Conservation (phyloP, 345 rosid species). For the Euphorbia pulcherrima region DNA sequence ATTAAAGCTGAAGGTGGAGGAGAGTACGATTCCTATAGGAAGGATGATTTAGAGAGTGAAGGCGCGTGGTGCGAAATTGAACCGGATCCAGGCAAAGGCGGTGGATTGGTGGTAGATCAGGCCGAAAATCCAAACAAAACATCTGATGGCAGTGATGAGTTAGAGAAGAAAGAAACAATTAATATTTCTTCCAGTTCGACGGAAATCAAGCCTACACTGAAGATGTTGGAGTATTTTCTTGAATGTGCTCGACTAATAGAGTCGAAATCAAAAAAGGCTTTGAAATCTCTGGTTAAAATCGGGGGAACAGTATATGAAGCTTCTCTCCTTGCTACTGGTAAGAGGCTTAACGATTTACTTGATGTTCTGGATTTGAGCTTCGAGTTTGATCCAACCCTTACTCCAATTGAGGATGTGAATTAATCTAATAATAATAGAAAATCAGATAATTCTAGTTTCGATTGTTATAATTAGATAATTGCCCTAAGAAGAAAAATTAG, state of each 20-base stretch:
- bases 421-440: too few relatives aligned
- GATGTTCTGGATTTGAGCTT: slow-evolving; percentile 63
- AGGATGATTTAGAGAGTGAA: too few relatives aligned
- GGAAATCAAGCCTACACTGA: slow-evolving; percentile 45
- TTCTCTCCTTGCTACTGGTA: slow-evolving; percentile 67
- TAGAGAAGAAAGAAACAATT: slow-evolving; percentile 21
- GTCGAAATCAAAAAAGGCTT: slow-evolving; percentile 49
- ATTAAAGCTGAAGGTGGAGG: too few relatives aligned
- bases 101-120: too few relatives aligned
- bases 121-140: too few relatives aligned
- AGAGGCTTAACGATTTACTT: slow-evolving; percentile 75
- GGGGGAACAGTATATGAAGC: slow-evolving; percentile 45
- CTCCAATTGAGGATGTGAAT: slow-evolving; percentile 50
- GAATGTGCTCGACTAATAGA: slow-evolving; percentile 64
- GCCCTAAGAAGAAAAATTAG: too few relatives aligned
- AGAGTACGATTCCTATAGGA: too few relatives aligned
- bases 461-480: too few relatives aligned
- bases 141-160: too few relatives aligned
- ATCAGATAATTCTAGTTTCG: too few relatives aligned
- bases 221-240: slow-evolving; percentile 46
- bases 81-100: too few relatives aligned
- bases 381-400: slow-evolving; percentile 69
- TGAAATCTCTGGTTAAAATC: slow-evolving; percentile 45
- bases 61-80: too few relatives aligned
- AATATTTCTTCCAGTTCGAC: slow-evolving; percentile 24